Evolutionary conservation across 257 asterid genomes (phyloP), one percentile per base, ranked within the genome.

Genomic region (Solanum appendiculatum): DNA sequence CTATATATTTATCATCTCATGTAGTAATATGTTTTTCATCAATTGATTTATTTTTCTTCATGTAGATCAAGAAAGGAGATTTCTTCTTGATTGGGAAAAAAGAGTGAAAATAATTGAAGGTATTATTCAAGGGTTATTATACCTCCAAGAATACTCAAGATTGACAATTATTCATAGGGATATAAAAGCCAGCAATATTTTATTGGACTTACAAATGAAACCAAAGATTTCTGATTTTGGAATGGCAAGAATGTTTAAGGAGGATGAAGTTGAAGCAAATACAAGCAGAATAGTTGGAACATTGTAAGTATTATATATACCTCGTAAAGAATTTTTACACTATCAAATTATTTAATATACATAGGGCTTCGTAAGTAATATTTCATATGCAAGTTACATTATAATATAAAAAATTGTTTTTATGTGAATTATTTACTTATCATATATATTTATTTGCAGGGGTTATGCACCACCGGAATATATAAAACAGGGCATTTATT

Each of bases 401-500:
- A 46, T 46, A 44, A 46, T 46, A 46, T 46, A 46, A 46, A 46
- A 46, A 14, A 0, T 4, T 46, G 56, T 46, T 5, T 46, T 4
- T 48, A 5, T 1, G 20, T 5, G 56, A 46, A 46, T 46, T 0
- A 46, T 1, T 51, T 63, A 66, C 72, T 64, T 66, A 27, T 27
- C 21, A 66, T 29, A 68, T 68, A 75, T 44, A 33, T 77, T 56
- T 42, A 39, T 11, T 27, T 16, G 69, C 60, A 10, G 93, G 60
- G 93, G 93, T 27, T 85, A 89, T 48, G 56, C 89, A 54, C 91
- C 93, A n/a, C 93, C 91, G 1, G 91, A 89, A 68, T 91, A 91
- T 73, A 87, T 72, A 72, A 74, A 74, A 66, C 6, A 83, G 73
- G 93, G 93, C 9, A 84, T 69, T 48, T 91, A 91, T 83, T 91